phyloP scores from a whole-genome alignment of 768 basidiomycete genomes.

The Lactarius vividus region DNA sequence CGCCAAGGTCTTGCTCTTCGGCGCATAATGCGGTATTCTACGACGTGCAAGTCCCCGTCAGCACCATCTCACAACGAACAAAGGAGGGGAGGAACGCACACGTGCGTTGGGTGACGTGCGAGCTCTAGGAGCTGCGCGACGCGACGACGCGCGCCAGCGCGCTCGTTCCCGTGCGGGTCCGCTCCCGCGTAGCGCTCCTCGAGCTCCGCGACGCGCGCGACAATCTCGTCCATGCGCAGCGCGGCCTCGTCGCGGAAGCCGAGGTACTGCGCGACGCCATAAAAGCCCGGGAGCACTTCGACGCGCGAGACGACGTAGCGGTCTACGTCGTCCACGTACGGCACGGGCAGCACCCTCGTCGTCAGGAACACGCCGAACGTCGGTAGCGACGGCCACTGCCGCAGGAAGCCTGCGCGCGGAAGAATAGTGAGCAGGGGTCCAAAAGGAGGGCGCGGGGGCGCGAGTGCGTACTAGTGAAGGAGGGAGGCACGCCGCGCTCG shows the following conservation, averaged over 20 bases:
- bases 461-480: conserved; percentile 46
- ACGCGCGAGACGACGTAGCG: conserved; percentile 59
- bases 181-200: conserved; percentile 37
- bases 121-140: conserved; percentile 43
- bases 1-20: conserved; percentile 42
- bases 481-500: conserved; percentile 44
- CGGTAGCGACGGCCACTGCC: conserved; percentile 69
- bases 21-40: conserved; percentile 59
- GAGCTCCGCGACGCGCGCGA: conserved; percentile 49
- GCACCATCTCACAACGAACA: background rate
- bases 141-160: conserved; percentile 19
- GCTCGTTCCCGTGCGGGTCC: conserved; percentile 36
- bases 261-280: conserved; percentile 55
- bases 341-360: conserved; percentile 49
- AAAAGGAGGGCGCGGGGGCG: background rate
- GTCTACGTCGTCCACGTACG: conserved; percentile 48
- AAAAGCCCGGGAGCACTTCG: conserved; percentile 54
- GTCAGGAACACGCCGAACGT: conserved; percentile 67
- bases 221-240: conserved; percentile 43
- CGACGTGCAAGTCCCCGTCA: background rate
- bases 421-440: background rate
- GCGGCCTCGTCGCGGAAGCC: conserved; percentile 56
- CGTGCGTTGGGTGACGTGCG: conserved; percentile 48
- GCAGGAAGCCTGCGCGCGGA: conserved; percentile 47
- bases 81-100: conserved; percentile 42